Conservation (phyloP, 2,329 filamentous ascomycete genomes). For the Albophoma yamanashiensis region DNA sequence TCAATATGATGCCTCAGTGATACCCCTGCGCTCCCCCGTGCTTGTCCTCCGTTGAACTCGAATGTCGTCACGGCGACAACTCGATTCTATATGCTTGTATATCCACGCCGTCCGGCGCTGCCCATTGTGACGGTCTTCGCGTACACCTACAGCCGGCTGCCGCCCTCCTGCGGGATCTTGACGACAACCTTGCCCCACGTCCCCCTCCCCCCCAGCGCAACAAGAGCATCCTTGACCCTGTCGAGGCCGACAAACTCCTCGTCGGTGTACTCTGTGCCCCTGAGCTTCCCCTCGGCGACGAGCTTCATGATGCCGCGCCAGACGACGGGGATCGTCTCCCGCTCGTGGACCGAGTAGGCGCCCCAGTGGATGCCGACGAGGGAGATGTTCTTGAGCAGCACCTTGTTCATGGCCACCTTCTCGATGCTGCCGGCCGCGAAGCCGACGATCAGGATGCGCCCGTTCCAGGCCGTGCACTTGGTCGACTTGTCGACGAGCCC, state of each 20-base stretch:
- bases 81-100: too few relatives aligned
- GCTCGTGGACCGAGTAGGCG: conserved; percentile 65
- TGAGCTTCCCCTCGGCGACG: conserved; percentile 68
- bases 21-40: too few relatives aligned
- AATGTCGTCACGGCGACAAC: too few relatives aligned
- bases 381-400: conserved; percentile 86
- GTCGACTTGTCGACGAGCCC: conserved; percentile 79
- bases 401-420: conserved; percentile 85
- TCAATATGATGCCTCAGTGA: not conserved
- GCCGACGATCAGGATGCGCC: conserved; percentile 74
- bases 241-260: conserved; percentile 76
- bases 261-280: conserved; percentile 72
- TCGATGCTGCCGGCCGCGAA: conserved; percentile 72
- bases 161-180: conserved; percentile 60
- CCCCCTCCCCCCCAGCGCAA: conserved; percentile 66
- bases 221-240: conserved; percentile 62
- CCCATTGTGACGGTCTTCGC: not conserved
- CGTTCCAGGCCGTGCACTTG: conserved; percentile 92
- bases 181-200: conserved; percentile 97
- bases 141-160: conserved; percentile 38
- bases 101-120: too few relatives aligned
- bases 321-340: conserved; percentile 56
- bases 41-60: too few relatives aligned
- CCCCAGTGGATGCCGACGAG: conserved; percentile 91
- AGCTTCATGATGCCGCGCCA: conserved; percentile 77